Base-by-base conservation (phyloP, 2,329 filamentous ascomycete genomes). In the Botrytis elliptica region DNA sequence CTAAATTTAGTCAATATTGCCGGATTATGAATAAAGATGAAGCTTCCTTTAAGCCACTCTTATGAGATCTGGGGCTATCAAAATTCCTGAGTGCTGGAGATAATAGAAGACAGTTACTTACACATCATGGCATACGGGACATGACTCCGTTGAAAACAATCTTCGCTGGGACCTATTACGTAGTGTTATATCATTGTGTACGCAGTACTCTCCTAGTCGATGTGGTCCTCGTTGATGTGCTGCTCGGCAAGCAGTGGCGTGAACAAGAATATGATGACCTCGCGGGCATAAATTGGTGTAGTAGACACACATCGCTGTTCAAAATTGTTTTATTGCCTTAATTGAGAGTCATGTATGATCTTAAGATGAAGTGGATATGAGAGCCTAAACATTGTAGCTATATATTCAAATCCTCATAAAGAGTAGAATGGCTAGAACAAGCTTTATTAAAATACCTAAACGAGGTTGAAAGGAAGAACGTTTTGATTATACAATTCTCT, bases 121-220 rank as follows among this genome's bases (percentile, higher is more conserved):
- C 59, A 14, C 3, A 38, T 62, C 36, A n/a, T 40, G 4, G 59
- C 36, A 62, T 16, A 40, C 36, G 12, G 33, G 18, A n/a, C 36
- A 62, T 1, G 33, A 16, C 0, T 40, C 12, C 22, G 10, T 0
- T 36, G 20, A 38, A 4, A 1, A 6, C 29, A 60, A 60, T 22
- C 0, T 10, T 3, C 57, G 20, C 18, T 60, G 57, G 4, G 18
- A 6, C 5, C 33, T 25, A 16, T 29, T 55, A 60, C 38, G 9
- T 38, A 4, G 0, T 38, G 33, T 25, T 40, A 8, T 9, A 25
- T 14, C 20, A 38, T n/a, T 3, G 59, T 4, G 6, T 16, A 0
- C 0, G 18, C 18, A 38, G 33, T 62, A 62, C 16, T 0, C 0
- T 36, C 4, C 2, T 6, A 0, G 0, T 3, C 10, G 9, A 14